Percentiles rank a stretch among this genome's conserved stretches.
Evolutionary conservation across 2,329 filamentous ascomycete genomes (phyloP).

Genomic region (Exophiala oligosperma): DNA sequence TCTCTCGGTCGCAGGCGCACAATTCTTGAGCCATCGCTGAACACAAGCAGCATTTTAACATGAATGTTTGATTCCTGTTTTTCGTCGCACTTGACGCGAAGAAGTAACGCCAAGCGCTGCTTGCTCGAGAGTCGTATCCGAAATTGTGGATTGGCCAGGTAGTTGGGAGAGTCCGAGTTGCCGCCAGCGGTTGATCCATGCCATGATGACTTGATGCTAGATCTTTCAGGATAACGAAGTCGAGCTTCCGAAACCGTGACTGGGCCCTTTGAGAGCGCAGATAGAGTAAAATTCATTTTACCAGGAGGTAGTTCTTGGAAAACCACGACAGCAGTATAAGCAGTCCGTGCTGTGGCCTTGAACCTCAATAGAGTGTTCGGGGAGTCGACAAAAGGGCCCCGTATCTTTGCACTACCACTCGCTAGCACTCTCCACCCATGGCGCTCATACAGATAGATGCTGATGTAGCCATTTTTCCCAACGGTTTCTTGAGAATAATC

Average conservation of each 20-base stretch:
- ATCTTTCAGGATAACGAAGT: conserved; percentile 60
- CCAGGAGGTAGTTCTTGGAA: conserved; percentile 74
- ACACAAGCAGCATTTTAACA: conserved; percentile 70
- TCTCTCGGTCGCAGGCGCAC: conserved; percentile 69
- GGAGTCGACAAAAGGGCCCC: conserved; percentile 88
- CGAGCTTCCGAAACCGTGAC: conserved; percentile 63
- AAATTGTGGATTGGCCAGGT: conserved; percentile 87
- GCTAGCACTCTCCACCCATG: conserved; percentile 71
- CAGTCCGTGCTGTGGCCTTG: conserved; percentile 53
- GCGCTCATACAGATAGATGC: conserved; percentile 76
- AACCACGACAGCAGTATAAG: conserved; percentile 68
- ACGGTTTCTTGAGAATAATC: conserved; percentile 55
- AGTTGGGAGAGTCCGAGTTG: conserved; percentile 72
- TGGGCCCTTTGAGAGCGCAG: conserved; percentile 69
- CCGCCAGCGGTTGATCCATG: conserved; percentile 78
- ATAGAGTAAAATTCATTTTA: conserved; percentile 82
- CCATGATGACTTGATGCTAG: conserved; percentile 69
- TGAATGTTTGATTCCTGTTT: conserved; percentile 65
- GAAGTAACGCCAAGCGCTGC: conserved; percentile 23
- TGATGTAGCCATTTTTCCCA: conserved; percentile 74
- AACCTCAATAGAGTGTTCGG: conserved; percentile 85
- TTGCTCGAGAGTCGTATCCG: conserved; percentile 56
- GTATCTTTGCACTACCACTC: conserved; percentile 68
- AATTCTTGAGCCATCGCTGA: conserved; percentile 62
- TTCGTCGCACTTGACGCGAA: conserved; percentile 37